Conservation (phyloP, 2,329 filamentous ascomycete species). For the Exophiala sp. region DNA sequence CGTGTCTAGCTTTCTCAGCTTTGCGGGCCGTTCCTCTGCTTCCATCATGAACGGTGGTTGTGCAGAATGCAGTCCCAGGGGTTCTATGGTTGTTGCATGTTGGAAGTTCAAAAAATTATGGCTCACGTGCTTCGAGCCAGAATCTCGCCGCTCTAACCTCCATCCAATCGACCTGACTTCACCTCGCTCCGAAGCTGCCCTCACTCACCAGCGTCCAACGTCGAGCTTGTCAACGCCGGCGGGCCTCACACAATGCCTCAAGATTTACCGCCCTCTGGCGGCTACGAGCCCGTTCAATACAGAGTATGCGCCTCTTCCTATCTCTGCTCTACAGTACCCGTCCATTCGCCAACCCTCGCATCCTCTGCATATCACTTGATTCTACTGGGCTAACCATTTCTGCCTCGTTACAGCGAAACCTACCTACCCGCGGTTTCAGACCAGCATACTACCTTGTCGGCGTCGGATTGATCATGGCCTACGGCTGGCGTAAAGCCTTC, state of each 20-base stretch:
- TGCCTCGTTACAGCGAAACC: slow-evolving; percentile 65
- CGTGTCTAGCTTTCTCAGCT: slow-evolving; percentile 52
- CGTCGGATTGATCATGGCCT: slow-evolving; percentile 75
- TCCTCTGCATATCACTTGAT: slow-evolving; percentile 7
- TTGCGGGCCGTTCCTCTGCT: slow-evolving; percentile 53
- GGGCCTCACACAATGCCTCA: slow-evolving; percentile 68
- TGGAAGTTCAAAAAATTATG: background rate
- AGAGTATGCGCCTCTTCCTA: slow-evolving; percentile 59
- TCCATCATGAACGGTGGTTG: slow-evolving; percentile 46
- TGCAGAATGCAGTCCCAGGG: background rate
- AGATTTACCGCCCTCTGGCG: slow-evolving; percentile 93
- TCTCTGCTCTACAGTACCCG: slow-evolving; percentile 3
- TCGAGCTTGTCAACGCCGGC: slow-evolving; percentile 11
- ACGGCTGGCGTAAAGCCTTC: slow-evolving; percentile 84
- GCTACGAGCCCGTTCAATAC: slow-evolving; percentile 96
- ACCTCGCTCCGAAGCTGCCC: slow-evolving; percentile 6
- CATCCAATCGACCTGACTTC: slow-evolving; percentile 7
- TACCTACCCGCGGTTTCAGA: slow-evolving; percentile 85
- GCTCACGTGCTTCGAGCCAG: background rate
- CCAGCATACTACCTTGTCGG: slow-evolving; percentile 74
- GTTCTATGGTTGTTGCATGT: background rate
- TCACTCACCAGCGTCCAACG: background rate
- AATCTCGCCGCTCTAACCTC: background rate
- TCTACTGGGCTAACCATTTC: slow-evolving; percentile 1
- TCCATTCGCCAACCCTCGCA: background rate